Evolutionary conservation across 2,329 filamentous ascomycete genomes (phyloP), one percentile per base, ranked within the genome.

Genomic region (Emmonsiellopsis sp.): DNA sequence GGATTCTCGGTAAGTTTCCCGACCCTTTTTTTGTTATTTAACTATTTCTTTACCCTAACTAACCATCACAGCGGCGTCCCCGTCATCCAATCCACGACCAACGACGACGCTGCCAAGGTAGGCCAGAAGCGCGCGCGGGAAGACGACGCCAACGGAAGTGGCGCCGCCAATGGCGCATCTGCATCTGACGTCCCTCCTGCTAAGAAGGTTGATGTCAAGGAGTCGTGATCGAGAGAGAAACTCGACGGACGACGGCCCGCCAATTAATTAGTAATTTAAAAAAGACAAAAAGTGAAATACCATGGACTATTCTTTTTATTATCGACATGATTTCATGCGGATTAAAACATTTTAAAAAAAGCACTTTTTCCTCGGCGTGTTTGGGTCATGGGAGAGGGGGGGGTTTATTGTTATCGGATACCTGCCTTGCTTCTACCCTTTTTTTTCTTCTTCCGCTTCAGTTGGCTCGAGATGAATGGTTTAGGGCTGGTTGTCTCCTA

Each of bases 151-250:
- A 44, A 43, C 38, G 55, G 13, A 16, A 54, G 51, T 35, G 42
- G 50, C n/a, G 50, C 54, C 30, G 65, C 68, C 42, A 50, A 54
- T 13, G 53, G 47, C 35, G 57, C 46, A 68, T 64, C 34, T 15
- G 30, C 26, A 11, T 41, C 50, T 20, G 67, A 65, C 13, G 69
- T 71, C 37, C 69, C 66, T 54, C 69, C 72, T 16, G 62, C 70
- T 26, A 78, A 79, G 67, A 79, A 78, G 64, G 68, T 74, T 40
- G 76, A 77, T 61, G 60, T 64, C 51, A 75, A 74, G 65, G 68
- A 72, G 59, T 59, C 52, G 35, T 71, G 66, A 65, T 30, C 11
- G 34, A 43, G n/a, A n/a, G n/a, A n/a, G n/a, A n/a, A n/a, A n/a
- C n/a, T n/a, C n/a, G n/a, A n/a, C n/a, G n/a, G n/a, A n/a, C n/a